phyloP scores from a whole-genome alignment of 805 yeast genomes.

The Wickerhamiella cacticola region DNA sequence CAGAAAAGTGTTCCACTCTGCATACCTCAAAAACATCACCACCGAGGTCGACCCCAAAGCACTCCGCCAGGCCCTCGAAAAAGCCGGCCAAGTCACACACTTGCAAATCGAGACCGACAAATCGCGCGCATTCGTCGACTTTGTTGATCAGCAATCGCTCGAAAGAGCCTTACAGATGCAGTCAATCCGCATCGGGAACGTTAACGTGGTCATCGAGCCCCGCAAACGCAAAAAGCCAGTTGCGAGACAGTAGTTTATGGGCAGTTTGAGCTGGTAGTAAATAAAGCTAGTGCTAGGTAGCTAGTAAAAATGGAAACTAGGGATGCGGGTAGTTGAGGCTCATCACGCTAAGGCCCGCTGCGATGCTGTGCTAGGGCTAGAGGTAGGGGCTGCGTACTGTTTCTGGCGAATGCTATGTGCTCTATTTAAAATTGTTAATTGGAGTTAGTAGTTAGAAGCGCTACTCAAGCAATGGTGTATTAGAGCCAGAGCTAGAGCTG shows the following conservation, averaged over 20 bases:
- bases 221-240: slow-evolving; percentile 12
- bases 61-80: slow-evolving; percentile 25
- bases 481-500: no score
- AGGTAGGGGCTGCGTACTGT: no score
- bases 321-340: no score
- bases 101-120: slow-evolving; percentile 27
- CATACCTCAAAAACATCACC: slow-evolving; percentile 29
- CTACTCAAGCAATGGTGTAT: no score
- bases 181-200: slow-evolving; percentile 6
- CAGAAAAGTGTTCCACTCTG: slow-evolving; percentile 22
- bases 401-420: no score
- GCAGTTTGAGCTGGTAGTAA: no score
- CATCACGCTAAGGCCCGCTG: no score
- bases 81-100: slow-evolving; percentile 27
- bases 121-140: slow-evolving; percentile 32
- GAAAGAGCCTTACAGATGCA: slow-evolving; percentile 9
- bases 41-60: slow-evolving; percentile 22
- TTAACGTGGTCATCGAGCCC: slow-evolving; percentile 11
- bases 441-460: no score
- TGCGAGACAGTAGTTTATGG: not conserved
- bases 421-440: no score
- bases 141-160: slow-evolving; percentile 15
- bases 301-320: no score
- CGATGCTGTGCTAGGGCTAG: no score
- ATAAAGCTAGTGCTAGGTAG: no score